Conservation (phyloP, 2,329 filamentous ascomycete genomes). For the Calonectria leucothoes region DNA sequence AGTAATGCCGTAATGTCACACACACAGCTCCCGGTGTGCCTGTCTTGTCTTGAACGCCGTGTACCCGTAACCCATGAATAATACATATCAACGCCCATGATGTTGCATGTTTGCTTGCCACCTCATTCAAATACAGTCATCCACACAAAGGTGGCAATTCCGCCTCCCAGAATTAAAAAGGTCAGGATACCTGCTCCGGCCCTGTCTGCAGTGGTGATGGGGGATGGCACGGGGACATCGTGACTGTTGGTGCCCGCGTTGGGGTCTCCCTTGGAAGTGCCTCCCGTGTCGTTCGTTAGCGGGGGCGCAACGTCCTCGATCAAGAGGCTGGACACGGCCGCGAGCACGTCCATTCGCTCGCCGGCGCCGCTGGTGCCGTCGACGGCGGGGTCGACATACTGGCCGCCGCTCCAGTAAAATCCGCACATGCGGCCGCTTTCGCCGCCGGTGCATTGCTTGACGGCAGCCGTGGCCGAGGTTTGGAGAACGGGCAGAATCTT, state of each 20-base stretch:
- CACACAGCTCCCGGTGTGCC: neutral
- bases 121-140: conserved; percentile 54
- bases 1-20: neutral
- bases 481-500: conserved; percentile 68
- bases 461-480: conserved; percentile 69
- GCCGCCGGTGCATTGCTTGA: conserved; percentile 72
- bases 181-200: conserved; percentile 64
- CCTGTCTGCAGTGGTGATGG: conserved; percentile 58
- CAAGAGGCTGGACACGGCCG: conserved; percentile 64
- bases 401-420: conserved; percentile 68
- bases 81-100: neutral
- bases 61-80: neutral
- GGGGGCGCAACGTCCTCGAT: conserved; percentile 54
- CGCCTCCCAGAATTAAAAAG: conserved; percentile 54
- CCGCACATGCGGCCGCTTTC: conserved; percentile 70
- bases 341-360: conserved; percentile 69
- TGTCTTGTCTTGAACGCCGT: neutral
- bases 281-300: conserved; percentile 61
- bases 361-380: conserved; percentile 69
- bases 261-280: conserved; percentile 58
- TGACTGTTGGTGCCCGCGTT: conserved; percentile 51
- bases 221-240: conserved; percentile 42
- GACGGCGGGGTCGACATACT: conserved; percentile 57
- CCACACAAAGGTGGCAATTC: conserved; percentile 62
- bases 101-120: too few species aligned